A percentile compares a stretch with the other conserved stretches of the same genome.
Conservation (phyloP, 1,284 basidiomycete genomes). For the Porogramme epimiltina region DNA sequence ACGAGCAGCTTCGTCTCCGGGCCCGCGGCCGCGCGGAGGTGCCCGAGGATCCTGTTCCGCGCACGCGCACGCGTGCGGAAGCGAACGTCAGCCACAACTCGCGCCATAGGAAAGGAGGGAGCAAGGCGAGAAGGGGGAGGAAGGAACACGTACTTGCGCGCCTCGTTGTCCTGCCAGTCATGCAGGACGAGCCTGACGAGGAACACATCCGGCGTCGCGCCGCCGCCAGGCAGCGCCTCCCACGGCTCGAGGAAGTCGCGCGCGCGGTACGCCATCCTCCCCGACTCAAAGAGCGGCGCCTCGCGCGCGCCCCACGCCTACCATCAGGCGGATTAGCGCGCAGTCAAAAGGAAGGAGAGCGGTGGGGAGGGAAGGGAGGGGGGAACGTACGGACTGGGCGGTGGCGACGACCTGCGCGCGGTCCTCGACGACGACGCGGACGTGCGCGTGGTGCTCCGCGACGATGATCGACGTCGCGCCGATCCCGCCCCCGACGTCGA, state of each 20-base stretch:
- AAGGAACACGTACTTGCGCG: too few species aligned
- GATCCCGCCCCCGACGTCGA: constrained; percentile 78
- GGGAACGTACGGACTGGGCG: constrained; percentile 48
- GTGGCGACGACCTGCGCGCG: constrained; percentile 60
- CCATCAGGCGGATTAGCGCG: not conserved
- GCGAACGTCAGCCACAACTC: not conserved
- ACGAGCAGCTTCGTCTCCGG: constrained; percentile 57
- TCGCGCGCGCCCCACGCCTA: constrained; percentile 27
- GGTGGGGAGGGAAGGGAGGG: not conserved
- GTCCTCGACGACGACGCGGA: constrained; percentile 71
- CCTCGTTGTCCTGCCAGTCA: constrained; percentile 63
- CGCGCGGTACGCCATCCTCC: constrained; percentile 34
- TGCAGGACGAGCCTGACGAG: constrained; percentile 68
- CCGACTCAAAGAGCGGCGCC: constrained; percentile 22
- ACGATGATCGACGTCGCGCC: constrained; percentile 69
- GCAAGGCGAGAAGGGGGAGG: not conserved
- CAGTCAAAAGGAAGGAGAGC: not conserved
- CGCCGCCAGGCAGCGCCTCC: constrained; percentile 5
- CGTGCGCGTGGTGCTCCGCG: constrained; percentile 52
- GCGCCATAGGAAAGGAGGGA: too few species aligned
- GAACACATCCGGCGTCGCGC: constrained; percentile 45
- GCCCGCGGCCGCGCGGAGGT: constrained; percentile 27
- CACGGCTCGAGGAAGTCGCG: constrained; percentile 67
- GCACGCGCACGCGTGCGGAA: too few species aligned
- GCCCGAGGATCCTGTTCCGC: not conserved